Base-by-base conservation (phyloP, 208 protist genomes). In the Acanthamoeba polyphaga region DNA sequence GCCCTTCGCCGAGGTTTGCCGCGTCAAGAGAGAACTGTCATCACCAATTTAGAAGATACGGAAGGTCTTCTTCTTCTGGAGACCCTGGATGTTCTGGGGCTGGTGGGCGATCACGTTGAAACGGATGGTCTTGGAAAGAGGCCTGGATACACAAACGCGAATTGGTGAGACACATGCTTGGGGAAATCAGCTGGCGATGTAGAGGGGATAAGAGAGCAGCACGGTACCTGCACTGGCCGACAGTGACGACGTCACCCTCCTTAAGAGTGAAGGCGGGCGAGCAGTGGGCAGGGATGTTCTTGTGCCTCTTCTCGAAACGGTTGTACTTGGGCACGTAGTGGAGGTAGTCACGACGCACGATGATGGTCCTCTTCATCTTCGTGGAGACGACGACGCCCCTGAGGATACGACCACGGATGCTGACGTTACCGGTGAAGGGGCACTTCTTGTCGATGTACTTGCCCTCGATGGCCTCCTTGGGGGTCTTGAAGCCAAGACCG, bases 391-490 rank as follows among this genome's bases (percentile, higher is more conserved):
- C 99, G 94, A 99, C 97, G 96, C 99, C 99, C 92, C 97, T 98
- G 55, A 99, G 97, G 96, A 99, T 99, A 96, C 99, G 98, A 95
- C 99, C 99, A 97, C 99, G 99, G 97, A 99, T 99, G 95, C 98
- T 98, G 89, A 99, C 99, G 95, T 99, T 98, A 95, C 99, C 99
- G 95, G 99, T 99, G 98, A 99, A 99, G 90, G 99, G 99, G 98
- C 99, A 99, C 98, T 99, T 99, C 97, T 99, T 99, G 98, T 99
- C 99, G 97, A 99, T 98, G 98, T 99, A 99, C 88, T 98, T 99
- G 74, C 99, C 99, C 90, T 99, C 98, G 95, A 99, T 98, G 90
- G 99, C 99, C 84, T 98, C 98, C 95, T 98, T 98, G 95, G 99
- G 99, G 70, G 99, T 99, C 97, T 99, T 99, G 98, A 99, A 99